A percentile compares a stretch with the other conserved stretches of the same genome.
These are phyloP conservation scores for Dacryopinax primogenitus DNA, from an alignment of 768 basidiomycete genomes.

Conservation along the genomic window DNA sequence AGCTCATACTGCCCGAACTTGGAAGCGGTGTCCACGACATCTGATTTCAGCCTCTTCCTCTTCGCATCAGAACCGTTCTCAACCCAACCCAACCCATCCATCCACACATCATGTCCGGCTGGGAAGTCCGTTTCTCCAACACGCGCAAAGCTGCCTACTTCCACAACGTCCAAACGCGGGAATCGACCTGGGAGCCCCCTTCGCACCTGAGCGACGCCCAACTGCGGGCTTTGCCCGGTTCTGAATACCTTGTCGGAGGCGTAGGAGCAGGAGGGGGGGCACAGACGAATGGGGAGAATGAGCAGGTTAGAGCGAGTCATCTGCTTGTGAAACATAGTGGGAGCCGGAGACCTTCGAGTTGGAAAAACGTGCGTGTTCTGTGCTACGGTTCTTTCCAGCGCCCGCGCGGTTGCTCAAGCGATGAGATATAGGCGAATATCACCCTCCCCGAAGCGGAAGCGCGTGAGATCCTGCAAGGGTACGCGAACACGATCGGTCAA, in stretches of 20 bases:
- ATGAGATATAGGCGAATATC: conserved; percentile 56
- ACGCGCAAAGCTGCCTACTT: conserved; percentile 74
- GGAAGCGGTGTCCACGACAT: no score
- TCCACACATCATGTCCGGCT: conserved; percentile 27
- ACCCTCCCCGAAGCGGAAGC: conserved; percentile 83
- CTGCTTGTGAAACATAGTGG: conserved; percentile 74
- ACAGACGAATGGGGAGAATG: conserved; percentile 31
- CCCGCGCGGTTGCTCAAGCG: no score
- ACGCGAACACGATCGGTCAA: conserved; percentile 48
- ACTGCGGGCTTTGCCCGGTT: conserved; percentile 52
- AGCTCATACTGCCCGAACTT: no score
- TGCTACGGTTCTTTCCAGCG: not conserved
- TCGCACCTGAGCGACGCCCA: conserved; percentile 47
- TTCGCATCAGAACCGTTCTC: no score
- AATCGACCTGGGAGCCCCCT: conserved; percentile 74
- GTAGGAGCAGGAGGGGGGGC: conserved; percentile 16
- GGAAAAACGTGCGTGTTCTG: conserved; percentile 32
- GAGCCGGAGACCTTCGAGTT: conserved; percentile 31
- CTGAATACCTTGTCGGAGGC: conserved; percentile 35
- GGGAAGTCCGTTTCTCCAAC: conserved; percentile 82
- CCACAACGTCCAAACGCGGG: conserved; percentile 56
- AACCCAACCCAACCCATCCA: no score
- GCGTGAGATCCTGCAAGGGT: conserved; percentile 55
- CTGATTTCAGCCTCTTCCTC: no score
- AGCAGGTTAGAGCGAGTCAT: conserved; percentile 84